Percentiles rank a stretch among this genome's conserved stretches.
phyloP scores from a whole-genome alignment of 345 rosid species.

The Hypericum androsaemum region DNA sequence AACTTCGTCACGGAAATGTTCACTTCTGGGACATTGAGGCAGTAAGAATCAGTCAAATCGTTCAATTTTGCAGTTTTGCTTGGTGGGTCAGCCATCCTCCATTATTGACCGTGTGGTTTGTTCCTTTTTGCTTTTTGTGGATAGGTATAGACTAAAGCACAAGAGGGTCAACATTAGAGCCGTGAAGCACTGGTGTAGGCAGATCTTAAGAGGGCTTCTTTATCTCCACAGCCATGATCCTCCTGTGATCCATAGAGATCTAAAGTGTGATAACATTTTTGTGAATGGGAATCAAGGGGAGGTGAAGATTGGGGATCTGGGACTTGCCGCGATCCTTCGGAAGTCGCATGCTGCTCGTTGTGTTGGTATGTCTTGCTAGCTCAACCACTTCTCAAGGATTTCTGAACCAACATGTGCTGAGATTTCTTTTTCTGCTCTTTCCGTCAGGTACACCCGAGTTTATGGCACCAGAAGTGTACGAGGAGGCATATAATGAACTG shows the following conservation, averaged over 20 bases:
- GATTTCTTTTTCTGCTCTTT: not conserved
- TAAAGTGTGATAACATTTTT: slow-evolving; percentile 92
- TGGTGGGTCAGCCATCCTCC: slow-evolving; percentile 11
- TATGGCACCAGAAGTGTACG: slow-evolving; percentile 98
- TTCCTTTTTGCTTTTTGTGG: not conserved
- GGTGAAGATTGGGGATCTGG: slow-evolving; percentile 96
- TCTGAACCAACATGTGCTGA: not conserved
- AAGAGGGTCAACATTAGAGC: slow-evolving; percentile 82
- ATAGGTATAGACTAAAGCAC: slow-evolving; percentile 71
- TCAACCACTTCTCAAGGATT: not conserved
- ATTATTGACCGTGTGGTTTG: slow-evolving; percentile 10
- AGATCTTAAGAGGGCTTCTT: slow-evolving; percentile 69
- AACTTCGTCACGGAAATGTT: slow-evolving; percentile 94
- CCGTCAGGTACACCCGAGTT: slow-evolving; percentile 92
- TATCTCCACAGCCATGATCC: slow-evolving; percentile 86
- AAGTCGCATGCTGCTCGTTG: slow-evolving; percentile 86
- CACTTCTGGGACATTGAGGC: slow-evolving; percentile 89
- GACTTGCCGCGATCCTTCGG: slow-evolving; percentile 80
- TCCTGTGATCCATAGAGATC: slow-evolving; percentile 94
- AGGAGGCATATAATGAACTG: slow-evolving; percentile 89
- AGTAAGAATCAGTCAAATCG: slow-evolving; percentile 38
- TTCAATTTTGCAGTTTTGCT: slow-evolving; percentile 7
- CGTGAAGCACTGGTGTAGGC: slow-evolving; percentile 91
- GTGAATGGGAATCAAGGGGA: slow-evolving; percentile 95
- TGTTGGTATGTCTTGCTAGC: slow-evolving; percentile 50